A percentile compares a stretch with the other conserved stretches of the same genome.
phyloP scores from a whole-genome alignment of 768 basidiomycete species.

The Termitomyces sp. region DNA sequence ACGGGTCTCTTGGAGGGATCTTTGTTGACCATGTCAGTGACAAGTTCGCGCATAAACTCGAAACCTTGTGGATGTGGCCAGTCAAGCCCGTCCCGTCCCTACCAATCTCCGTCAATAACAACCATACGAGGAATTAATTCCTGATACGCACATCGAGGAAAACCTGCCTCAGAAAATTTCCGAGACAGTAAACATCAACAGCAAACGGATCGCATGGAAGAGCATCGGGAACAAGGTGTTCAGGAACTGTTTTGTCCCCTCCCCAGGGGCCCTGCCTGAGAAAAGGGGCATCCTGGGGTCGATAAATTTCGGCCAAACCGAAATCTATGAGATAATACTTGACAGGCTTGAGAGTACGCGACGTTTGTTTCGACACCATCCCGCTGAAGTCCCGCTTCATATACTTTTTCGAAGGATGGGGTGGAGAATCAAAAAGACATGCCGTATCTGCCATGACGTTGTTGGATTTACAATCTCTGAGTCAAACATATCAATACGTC shows the following conservation, averaged over 20 bases:
- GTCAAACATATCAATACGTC: not conserved
- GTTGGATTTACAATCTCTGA: not conserved
- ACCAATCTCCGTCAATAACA: not conserved
- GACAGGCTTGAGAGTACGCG: constrained; percentile 10
- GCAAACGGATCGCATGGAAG: constrained; percentile 29
- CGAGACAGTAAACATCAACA: constrained; percentile 34
- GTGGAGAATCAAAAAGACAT: constrained; percentile 1
- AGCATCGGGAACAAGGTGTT: constrained; percentile 22
- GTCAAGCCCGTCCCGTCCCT: constrained; percentile 7
- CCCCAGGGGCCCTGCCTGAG: constrained; percentile 28
- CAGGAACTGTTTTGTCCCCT: constrained; percentile 37
- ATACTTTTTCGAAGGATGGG: constrained; percentile 7
- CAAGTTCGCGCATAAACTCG: constrained; percentile 18
- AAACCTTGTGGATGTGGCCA: constrained; percentile 12
- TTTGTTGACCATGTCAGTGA: constrained; percentile 17
- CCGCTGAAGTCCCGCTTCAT: constrained; percentile 10
- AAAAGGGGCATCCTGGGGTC: constrained; percentile 19
- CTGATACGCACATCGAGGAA: constrained; percentile 15
- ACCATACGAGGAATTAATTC: not conserved
- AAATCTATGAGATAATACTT: constrained; percentile 4
- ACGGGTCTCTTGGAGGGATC: constrained; percentile 31
- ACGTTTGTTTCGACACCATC: not conserved
- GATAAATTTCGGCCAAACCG: constrained; percentile 19
- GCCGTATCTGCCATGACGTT: no score
- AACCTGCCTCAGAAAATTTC: constrained; percentile 25